Base-by-base conservation (phyloP, 2,329 filamentous ascomycete genomes). In the Calonectria naviculata region DNA sequence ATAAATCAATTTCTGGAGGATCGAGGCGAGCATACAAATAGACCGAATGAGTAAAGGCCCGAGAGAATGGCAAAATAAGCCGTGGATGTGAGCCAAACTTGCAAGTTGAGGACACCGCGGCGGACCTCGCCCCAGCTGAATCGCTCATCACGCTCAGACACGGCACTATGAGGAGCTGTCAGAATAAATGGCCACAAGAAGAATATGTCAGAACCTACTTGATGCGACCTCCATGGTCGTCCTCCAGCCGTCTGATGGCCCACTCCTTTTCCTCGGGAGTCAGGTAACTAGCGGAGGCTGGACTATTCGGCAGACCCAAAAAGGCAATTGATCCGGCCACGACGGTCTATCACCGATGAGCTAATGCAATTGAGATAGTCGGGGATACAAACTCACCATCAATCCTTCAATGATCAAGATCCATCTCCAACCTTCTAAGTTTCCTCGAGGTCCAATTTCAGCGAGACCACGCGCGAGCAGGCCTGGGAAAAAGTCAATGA, bases 51-150 rank as follows among this genome's bases (percentile, higher is more conserved):
- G 52, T 56, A 56, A 9, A 56, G 31, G 29, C 52, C 52, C 5
- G 52, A 21, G 8, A 56, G 21, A 26, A 56, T 56, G 31, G 52
- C 52, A 56, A 56, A 56, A 17, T 56, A 56, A 36, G 52, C 52
- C 1, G 52, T 56, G 5, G 52, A 56, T 7, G 52, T 56, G 12
- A 56, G 31, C 52, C 52, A 56, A 21, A 56, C 52, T 13, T 56
- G 52, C n/a, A 56, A 1, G 21, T 56, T 56, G 5, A 36, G 24
- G 31, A 56, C 29, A 56, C 52, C 52, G 13, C 52, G 52, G n/a
- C 52, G 52, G n/a, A 56, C 52, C 38, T 56, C 52, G 24, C 52
- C 52, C 52, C 52, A 56, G 21, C 52, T 56, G n/a, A 56, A 56
- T 56, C 21, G 31, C 12, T 56, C 52, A 38, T 56, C 52, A 31